Evolutionary conservation across 2,329 filamentous ascomycete genomes (phyloP).

Genomic region (Fusarium dimerum): DNA sequence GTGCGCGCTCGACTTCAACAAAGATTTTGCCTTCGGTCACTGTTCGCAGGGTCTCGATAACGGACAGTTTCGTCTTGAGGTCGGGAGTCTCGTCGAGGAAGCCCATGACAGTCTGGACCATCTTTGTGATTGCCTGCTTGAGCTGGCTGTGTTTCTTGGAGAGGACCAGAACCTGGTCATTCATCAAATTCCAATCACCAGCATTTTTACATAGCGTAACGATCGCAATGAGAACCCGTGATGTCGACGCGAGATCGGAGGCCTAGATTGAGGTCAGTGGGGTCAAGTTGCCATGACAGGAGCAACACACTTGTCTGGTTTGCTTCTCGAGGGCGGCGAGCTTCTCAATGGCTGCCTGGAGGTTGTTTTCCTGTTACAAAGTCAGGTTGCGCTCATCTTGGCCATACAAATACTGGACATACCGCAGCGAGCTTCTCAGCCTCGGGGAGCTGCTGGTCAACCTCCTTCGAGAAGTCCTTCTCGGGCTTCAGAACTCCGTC

Average conservation of each 20-base stretch:
- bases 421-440: slow-evolving; percentile 89
- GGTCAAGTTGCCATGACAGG: slow-evolving; percentile 14
- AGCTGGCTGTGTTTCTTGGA: slow-evolving; percentile 99
- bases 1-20: slow-evolving; percentile 95
- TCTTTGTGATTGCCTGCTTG: slow-evolving; percentile 97
- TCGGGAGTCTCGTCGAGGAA: slow-evolving; percentile 87
- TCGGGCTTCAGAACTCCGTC: slow-evolving; percentile 86
- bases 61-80: slow-evolving; percentile 82
- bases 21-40: slow-evolving; percentile 99
- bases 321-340: slow-evolving; percentile 92
- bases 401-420: slow-evolving; percentile 37
- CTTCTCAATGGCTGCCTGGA: slow-evolving; percentile 90
- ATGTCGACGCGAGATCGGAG: slow-evolving; percentile 94
- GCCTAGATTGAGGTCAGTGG: slow-evolving; percentile 56
- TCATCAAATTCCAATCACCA: slow-evolving; percentile 90
- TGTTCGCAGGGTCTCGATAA: slow-evolving; percentile 93
- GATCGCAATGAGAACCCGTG: slow-evolving; percentile 81
- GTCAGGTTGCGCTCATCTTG: slow-evolving; percentile 11
- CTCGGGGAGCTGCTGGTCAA: slow-evolving; percentile 87
- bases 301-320: slow-evolving; percentile 76
- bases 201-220: slow-evolving; percentile 93
- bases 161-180: slow-evolving; percentile 91
- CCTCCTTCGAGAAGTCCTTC: slow-evolving; percentile 98
- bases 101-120: slow-evolving; percentile 95
- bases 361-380: slow-evolving; percentile 60